Evolutionary conservation across 768 basidiomycete genomes (phyloP).

Genomic region (Krasilnikovozyma curviuscula): DNA sequence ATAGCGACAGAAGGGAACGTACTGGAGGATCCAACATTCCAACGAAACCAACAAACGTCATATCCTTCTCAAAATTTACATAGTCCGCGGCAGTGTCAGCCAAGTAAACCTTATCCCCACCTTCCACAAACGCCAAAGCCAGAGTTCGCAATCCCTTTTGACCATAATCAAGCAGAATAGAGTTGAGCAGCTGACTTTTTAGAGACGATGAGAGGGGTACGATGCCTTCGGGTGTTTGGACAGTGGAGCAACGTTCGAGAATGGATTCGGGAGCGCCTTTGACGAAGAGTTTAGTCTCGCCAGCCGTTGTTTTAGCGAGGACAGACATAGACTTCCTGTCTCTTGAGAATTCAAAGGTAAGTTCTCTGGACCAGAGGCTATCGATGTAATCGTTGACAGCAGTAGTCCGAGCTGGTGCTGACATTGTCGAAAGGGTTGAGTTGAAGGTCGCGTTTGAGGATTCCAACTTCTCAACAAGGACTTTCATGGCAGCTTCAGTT

Average conservation of each 20-base stretch:
- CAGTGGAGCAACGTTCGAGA: conserved; percentile 56
- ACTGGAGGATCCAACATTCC: conserved; percentile 96
- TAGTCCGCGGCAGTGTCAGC: conserved; percentile 65
- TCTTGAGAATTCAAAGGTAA: conserved; percentile 94
- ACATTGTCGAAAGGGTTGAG: conserved; percentile 40
- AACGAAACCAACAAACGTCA: conserved; percentile 86
- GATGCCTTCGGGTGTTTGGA: conserved; percentile 40
- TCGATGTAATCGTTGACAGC: conserved; percentile 75
- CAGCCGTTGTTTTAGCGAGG: conserved; percentile 51
- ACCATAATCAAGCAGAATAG: conserved; percentile 56
- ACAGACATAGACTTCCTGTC: conserved; percentile 99
- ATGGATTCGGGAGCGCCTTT: conserved; percentile 96
- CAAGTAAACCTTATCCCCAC: conserved; percentile 60
- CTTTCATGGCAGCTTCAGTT: conserved; percentile 89
- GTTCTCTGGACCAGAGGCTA: conserved; percentile 48
- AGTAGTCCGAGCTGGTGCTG: conserved; percentile 46
- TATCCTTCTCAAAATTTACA: conserved; percentile 67
- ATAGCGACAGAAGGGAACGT: too few species aligned
- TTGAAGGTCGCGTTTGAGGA: conserved; percentile 37
- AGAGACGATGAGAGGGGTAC: conserved; percentile 48
- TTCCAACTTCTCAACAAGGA: conserved; percentile 84
- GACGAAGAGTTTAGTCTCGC: conserved; percentile 44
- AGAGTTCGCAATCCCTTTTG: conserved; percentile 69
- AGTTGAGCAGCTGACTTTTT: conserved; percentile 41
- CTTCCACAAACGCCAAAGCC: conserved; percentile 70